phyloP scores from a whole-genome alignment of 164 flowering plant species.

The Aristolochia fimbriata region DNA sequence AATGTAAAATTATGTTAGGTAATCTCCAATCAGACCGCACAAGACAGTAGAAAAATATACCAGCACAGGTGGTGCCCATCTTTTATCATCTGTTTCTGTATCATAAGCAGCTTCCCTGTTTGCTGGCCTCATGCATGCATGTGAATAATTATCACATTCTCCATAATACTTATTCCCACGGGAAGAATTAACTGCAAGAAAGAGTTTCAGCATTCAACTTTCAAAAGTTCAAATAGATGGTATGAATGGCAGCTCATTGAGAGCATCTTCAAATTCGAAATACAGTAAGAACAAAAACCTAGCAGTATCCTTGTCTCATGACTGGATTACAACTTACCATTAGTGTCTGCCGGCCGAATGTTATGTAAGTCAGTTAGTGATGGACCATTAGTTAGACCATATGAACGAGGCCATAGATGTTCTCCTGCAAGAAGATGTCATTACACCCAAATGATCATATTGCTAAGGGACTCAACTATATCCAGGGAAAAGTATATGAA shows the following conservation, averaged over 20 bases:
- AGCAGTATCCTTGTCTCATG: not conserved
- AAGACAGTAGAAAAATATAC: constrained; percentile 8
- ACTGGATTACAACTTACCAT: constrained; percentile 22
- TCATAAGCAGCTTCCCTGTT: constrained; percentile 45
- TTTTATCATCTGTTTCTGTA: constrained; percentile 39
- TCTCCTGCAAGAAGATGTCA: constrained; percentile 30
- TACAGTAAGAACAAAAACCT: not conserved
- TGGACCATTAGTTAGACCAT: constrained; percentile 30
- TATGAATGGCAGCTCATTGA: not conserved
- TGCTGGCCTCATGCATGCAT: constrained; percentile 37
- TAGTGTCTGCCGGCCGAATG: constrained; percentile 44
- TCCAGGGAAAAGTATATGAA: not conserved
- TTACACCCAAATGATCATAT: not conserved
- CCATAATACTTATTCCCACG: constrained; percentile 55
- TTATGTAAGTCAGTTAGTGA: constrained; percentile 47
- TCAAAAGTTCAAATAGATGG: not conserved
- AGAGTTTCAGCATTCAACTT: not conserved
- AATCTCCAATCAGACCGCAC: no score
- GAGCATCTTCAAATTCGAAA: not conserved
- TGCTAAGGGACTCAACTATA: not conserved
- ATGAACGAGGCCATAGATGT: constrained; percentile 59
- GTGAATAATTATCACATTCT: constrained; percentile 25
- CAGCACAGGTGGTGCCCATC: constrained; percentile 54
- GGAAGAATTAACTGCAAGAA: constrained; percentile 41
- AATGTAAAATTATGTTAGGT: no score